Percentiles rank a stretch among this genome's conserved stretches.
Conservation (phyloP, 164 flowering plant species). For the Dillenia suffruticosa region DNA sequence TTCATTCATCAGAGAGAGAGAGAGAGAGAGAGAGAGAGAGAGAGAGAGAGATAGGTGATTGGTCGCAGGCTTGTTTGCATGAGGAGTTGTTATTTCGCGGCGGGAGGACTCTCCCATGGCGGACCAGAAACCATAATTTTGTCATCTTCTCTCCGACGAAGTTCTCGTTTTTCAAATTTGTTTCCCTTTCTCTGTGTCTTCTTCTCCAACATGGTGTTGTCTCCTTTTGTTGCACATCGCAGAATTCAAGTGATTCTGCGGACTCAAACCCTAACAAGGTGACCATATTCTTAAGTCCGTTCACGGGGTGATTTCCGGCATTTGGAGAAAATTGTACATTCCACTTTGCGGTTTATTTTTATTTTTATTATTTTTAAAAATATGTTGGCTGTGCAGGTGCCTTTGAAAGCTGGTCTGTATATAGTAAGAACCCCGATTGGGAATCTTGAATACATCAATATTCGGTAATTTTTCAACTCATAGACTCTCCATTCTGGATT, state of each 20-base stretch:
- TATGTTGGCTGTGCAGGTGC: constrained; percentile 34
- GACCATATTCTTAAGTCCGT: not conserved
- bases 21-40: no score
- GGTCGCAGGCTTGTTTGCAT: no score
- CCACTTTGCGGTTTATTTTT: not conserved
- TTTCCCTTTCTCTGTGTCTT: not conserved
- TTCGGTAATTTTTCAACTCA: constrained; percentile 30
- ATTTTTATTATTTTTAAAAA: not conserved
- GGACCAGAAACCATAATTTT: constrained; percentile 1
- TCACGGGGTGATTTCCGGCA: not conserved
- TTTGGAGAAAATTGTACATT: not conserved
- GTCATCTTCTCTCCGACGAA: not conserved
- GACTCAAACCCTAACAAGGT: constrained; percentile 9
- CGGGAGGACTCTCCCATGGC: constrained; percentile 9
- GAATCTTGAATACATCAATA: constrained; percentile 90
- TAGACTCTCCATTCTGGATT: no score
- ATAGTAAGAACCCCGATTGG: constrained; percentile 95
- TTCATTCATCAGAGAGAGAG: no score
- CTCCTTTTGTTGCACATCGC: constrained; percentile 18
- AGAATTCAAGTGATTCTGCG: constrained; percentile 6
- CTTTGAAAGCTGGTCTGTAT: constrained; percentile 77
- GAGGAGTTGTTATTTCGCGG: no score
- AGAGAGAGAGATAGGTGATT: no score
- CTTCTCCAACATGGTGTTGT: constrained; percentile 5
- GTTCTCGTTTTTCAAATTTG: not conserved